These are phyloP conservation scores for Pulveroboletus frians DNA, from an alignment of 768 basidiomycete species.

Conservation along the genomic window DNA sequence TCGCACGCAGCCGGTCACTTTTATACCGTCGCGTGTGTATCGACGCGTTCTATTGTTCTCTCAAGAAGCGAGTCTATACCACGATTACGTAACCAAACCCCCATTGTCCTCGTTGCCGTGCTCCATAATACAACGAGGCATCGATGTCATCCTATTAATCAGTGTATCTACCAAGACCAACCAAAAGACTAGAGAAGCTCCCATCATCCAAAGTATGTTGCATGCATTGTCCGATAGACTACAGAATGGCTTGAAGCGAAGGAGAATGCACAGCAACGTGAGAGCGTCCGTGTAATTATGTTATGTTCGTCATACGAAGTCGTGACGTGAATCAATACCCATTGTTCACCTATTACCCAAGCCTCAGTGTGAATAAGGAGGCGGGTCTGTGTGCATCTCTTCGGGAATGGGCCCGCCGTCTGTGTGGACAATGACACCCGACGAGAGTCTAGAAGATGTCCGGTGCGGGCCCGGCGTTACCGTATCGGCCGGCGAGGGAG, in stretches of 20 bases:
- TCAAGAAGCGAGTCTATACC: background rate
- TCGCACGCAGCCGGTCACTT: constrained; percentile 9
- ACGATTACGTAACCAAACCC: constrained; percentile 16
- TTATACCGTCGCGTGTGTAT: constrained; percentile 18
- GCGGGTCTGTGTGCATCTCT: constrained; percentile 10
- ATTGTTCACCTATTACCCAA: background rate
- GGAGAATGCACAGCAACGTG: constrained; percentile 6
- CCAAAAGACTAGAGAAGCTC: background rate
- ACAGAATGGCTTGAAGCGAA: constrained; percentile 4
- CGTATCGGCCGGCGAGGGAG: constrained; percentile 18
- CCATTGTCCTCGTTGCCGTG: constrained; percentile 23
- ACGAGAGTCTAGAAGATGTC: background rate
- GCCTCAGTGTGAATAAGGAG: constrained; percentile 21
- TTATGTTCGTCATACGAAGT: constrained; percentile 9
- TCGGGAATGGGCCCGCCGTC: constrained; percentile 21
- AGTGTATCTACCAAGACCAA: constrained; percentile 4
- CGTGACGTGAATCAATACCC: constrained; percentile 5
- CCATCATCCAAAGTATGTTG: constrained; percentile 2
- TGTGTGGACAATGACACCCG: constrained; percentile 22
- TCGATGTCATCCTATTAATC: constrained; percentile 2
- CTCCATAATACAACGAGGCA: background rate
- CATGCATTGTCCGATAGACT: constrained; percentile 17
- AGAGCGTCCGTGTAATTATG: constrained; percentile 7
- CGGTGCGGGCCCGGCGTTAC: background rate
- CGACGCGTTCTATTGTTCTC: constrained; percentile 29